phyloP scores from a whole-genome alignment of 768 basidiomycete species.

The Pisolithus orientalis region DNA sequence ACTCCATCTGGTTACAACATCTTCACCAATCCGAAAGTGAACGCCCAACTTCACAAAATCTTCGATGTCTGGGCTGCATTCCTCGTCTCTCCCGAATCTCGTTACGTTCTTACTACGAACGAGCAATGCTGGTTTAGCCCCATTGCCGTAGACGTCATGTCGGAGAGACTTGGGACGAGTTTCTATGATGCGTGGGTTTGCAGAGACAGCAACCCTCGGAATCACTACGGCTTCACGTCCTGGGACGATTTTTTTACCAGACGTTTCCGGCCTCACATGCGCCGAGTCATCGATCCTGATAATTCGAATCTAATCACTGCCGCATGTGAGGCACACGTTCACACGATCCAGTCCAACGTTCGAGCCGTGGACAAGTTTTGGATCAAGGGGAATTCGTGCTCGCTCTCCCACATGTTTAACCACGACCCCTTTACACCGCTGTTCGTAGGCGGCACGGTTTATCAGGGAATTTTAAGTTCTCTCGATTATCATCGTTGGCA shows the following conservation, averaged over 20 bases:
- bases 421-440: slow-evolving; percentile 29
- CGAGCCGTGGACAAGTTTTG: slow-evolving; percentile 41
- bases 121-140: slow-evolving; percentile 44
- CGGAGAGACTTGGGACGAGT: slow-evolving; percentile 3
- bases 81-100: slow-evolving; percentile 37
- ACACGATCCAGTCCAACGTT: slow-evolving; percentile 30
- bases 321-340: slow-evolving; percentile 47
- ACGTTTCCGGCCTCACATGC: slow-evolving; percentile 27
- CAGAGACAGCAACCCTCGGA: slow-evolving; percentile 24
- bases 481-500: slow-evolving; percentile 56
- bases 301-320: slow-evolving; percentile 33
- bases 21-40: slow-evolving; percentile 35
- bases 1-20: not conserved
- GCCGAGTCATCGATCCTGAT: slow-evolving; percentile 29
- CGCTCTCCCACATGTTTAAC: slow-evolving; percentile 46
- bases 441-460: slow-evolving; percentile 46
- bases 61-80: slow-evolving; percentile 45
- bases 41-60: slow-evolving; percentile 40
- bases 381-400: slow-evolving; percentile 55
- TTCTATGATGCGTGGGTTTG: slow-evolving; percentile 37
- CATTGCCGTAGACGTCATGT: slow-evolving; percentile 19
- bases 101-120: slow-evolving; percentile 32
- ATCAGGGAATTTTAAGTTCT: slow-evolving; percentile 50
- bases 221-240: slow-evolving; percentile 31
- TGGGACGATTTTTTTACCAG: slow-evolving; percentile 53